A percentile compares a stretch with the other conserved stretches of the same genome.
Conservation (phyloP, 768 basidiomycete genomes). For the Candolleomyces efflorescens region DNA sequence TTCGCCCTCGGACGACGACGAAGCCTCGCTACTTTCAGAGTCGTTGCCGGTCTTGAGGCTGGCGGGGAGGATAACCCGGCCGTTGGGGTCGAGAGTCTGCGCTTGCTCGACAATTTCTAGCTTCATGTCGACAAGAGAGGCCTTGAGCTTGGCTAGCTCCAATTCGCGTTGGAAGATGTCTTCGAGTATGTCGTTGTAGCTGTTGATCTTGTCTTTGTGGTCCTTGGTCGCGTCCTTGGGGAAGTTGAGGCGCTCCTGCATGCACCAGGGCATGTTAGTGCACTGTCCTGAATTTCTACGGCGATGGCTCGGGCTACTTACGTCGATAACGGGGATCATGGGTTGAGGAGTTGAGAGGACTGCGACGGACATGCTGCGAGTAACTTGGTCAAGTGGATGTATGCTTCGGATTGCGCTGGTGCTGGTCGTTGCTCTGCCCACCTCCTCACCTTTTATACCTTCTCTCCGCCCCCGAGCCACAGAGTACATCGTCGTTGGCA, state of each 20-base stretch:
- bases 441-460: no score
- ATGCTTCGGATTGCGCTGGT: no score
- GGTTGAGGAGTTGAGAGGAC: conserved; percentile 13
- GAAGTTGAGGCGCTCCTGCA: conserved; percentile 26
- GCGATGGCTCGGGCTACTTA: conserved; percentile 15
- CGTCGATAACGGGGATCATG: conserved; percentile 33
- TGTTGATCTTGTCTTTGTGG: conserved; percentile 26
- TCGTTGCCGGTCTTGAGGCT: conserved; percentile 3
- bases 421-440: no score
- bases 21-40: neutral
- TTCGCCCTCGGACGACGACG: neutral
- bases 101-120: conserved; percentile 26
- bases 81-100: conserved; percentile 7
- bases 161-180: conserved; percentile 30
- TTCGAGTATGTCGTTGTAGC: conserved; percentile 31
- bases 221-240: conserved; percentile 19
- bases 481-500: no score
- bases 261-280: no score
- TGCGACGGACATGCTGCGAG: neutral
- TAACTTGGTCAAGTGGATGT: neutral
- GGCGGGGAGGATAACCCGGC: neutral
- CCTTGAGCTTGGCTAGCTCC: conserved; percentile 28
- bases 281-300: neutral
- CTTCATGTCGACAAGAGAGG: conserved; percentile 26
- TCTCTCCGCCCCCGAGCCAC: no score